Evolutionary conservation across 2,329 filamentous ascomycete species (phyloP), one percentile per base, ranked within the genome.

Genomic region (Nothophaeocryptopus gaeumannii): DNA sequence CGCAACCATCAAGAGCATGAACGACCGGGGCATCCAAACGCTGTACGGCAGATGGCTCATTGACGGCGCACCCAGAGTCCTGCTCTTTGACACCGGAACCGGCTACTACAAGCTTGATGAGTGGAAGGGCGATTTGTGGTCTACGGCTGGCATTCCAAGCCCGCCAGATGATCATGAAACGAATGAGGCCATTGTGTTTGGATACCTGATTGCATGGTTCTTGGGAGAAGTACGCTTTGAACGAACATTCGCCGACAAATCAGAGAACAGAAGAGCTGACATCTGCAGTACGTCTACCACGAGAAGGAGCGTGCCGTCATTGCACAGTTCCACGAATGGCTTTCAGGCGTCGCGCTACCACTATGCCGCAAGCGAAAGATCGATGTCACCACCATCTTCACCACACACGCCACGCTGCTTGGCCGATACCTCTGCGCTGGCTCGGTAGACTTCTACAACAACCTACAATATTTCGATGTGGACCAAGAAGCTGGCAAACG

Each of bases 391-490:
- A 97, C 93, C 60, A 97, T 97, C 70, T 97, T 97, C 76, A 99
- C 93, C 36, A 99, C 93, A 2, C 93, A 97, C 72, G 93, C 93
- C 16, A 97, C 93, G 5, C 81, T 99, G 9, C 83, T 99, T 41
- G 93, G 93, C 55, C 86, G 93, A 64, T 97, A 99, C 68, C 87
- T 97, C 41, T 97, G 93, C 69, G 93, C 93, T 44, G 93, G 93
- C 46, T 96, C 91, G 0, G 93, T 97, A 56, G 93, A 99, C 70
- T 97, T 99, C 70, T 99, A 99, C 80, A 99, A 97, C 77, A 96
- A 97, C 70, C 80, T 99, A 45, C 92, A 97, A 71, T 87, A 84
- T 74, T 97, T 99, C 67, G 92, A 99, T 67, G 90, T 96, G 29
- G 93, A 99, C 69, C 84, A 89, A 5, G 93, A 99, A 73, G 93